phyloP scores from a whole-genome alignment of 148 eudicot species.

The Rhododendron vialii region DNA sequence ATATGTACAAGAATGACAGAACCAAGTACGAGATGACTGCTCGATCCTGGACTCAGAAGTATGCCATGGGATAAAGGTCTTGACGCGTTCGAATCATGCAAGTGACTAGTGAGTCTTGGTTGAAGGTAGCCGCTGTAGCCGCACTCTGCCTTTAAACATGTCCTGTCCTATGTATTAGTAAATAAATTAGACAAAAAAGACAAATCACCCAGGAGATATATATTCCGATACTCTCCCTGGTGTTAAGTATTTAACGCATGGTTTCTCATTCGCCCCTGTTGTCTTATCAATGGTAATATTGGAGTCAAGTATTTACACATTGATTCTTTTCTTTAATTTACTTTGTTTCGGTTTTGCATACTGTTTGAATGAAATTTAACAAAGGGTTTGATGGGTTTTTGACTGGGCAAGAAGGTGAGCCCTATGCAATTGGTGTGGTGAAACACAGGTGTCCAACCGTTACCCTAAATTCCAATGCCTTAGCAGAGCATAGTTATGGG shows the following conservation, averaged over 20 bases:
- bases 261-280: background rate
- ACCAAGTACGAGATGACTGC: conserved; percentile 42
- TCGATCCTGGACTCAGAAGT: conserved; percentile 48
- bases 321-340: background rate
- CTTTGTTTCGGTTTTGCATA: background rate
- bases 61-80: conserved; percentile 25
- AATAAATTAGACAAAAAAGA: background rate
- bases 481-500: background rate
- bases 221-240: background rate
- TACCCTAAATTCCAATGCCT: background rate
- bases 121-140: too few relatives aligned
- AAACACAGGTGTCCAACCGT: background rate
- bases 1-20: conserved; percentile 41
- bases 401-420: background rate
- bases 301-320: background rate
- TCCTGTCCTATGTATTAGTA: background rate
- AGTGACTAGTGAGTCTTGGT: too few relatives aligned
- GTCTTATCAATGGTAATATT: background rate
- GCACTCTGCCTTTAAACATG: background rate
- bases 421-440: background rate
- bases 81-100: background rate
- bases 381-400: background rate
- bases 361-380: background rate
- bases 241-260: background rate
- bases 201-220: background rate